phyloP scores from a whole-genome alignment of 441 rosid species.

The Lepidium campestre region DNA sequence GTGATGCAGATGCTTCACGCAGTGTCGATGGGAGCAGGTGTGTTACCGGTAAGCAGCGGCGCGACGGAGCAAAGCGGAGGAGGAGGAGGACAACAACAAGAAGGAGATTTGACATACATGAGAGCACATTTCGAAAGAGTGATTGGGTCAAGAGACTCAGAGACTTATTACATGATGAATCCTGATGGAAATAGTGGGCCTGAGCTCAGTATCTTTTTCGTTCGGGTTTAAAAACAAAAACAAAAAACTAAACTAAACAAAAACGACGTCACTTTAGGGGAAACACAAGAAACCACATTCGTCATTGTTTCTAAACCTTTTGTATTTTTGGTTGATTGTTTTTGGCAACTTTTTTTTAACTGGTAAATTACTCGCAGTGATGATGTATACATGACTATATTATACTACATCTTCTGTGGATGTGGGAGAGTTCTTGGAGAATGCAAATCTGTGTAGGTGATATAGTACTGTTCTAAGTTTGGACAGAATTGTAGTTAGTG shows the following conservation, averaged over 20 bases:
- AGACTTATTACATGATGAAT: constrained; percentile 77
- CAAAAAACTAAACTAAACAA: too few relatives aligned
- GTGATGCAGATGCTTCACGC: constrained; percentile 76
- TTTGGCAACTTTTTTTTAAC: too few relatives aligned
- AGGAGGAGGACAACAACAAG: constrained; percentile 29
- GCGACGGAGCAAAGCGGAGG: not conserved
- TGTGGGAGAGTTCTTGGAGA: too few relatives aligned
- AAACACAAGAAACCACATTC: not conserved
- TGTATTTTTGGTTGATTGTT: not conserved
- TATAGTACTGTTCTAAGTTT: too few relatives aligned
- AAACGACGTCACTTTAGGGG: constrained; percentile 5
- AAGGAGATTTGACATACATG: constrained; percentile 75
- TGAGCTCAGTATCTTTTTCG: constrained; percentile 43
- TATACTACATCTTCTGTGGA: not conserved
- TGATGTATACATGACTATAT: not conserved
- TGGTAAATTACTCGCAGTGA: not conserved
- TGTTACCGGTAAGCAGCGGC: constrained; percentile 38
- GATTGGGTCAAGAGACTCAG: constrained; percentile 75
- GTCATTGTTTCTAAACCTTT: not conserved
- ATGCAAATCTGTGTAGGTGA: too few relatives aligned
- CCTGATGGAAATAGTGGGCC: constrained; percentile 74
- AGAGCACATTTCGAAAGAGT: constrained; percentile 80
- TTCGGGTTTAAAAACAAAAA: constrained; percentile 4
- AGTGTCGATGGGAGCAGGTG: constrained; percentile 80
- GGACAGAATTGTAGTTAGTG: too few relatives aligned